phyloP scores from a whole-genome alignment of 768 basidiomycete genomes.

The Boletus rufocinnamomeus region DNA sequence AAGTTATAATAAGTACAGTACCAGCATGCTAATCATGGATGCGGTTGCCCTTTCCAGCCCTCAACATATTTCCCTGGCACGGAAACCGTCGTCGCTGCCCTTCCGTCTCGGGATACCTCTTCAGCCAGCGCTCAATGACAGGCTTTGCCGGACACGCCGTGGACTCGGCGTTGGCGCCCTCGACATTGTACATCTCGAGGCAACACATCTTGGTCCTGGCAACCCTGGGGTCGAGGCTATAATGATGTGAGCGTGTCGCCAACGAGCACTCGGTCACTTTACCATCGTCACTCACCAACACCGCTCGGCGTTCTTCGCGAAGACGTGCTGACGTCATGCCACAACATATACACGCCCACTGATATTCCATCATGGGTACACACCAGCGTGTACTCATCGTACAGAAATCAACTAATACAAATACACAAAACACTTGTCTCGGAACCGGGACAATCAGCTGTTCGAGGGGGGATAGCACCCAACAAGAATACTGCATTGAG shows the following conservation, averaged over 20 bases:
- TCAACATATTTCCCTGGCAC: neutral
- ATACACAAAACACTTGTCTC: no score
- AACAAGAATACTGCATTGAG: neutral
- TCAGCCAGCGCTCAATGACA: slow-evolving; percentile 61
- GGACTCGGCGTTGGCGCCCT: slow-evolving; percentile 44
- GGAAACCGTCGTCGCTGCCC: neutral
- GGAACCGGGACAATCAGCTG: no score
- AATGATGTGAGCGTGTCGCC: neutral
- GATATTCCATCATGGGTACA: no score
- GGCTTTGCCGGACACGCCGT: slow-evolving; percentile 61
- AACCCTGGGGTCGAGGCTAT: slow-evolving; percentile 8
- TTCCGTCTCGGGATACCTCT: slow-evolving; percentile 26
- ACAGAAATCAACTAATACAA: no score
- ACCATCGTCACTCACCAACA: neutral
- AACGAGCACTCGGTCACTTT: neutral
- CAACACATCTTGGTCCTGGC: slow-evolving; percentile 50
- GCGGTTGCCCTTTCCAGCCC: neutral
- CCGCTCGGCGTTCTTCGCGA: slow-evolving; percentile 1
- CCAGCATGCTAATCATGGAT: neutral
- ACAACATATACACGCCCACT: neutral
- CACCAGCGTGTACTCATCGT: no score
- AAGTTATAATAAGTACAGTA: neutral
- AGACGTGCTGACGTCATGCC: no score
- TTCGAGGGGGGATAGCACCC: no score
- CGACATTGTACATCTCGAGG: slow-evolving; percentile 51